Conservation (phyloP, 208 protist species). For the Tritrichomonas foetus region DNA sequence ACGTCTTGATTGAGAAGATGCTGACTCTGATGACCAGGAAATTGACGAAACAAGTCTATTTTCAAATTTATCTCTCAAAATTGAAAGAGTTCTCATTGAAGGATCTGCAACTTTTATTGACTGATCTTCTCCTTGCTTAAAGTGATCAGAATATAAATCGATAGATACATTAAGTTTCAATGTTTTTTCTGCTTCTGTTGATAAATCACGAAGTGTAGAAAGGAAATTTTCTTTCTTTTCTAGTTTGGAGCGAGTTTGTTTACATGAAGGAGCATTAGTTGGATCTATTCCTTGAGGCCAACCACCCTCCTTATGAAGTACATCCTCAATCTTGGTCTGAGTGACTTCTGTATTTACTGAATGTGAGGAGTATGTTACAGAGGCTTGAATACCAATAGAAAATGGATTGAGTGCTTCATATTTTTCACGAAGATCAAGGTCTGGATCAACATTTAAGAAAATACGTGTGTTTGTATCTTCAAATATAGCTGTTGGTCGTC, state of each 20-base stretch:
- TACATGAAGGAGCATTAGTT: neutral
- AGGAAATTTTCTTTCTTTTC: neutral
- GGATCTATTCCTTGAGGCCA: constrained; percentile 27
- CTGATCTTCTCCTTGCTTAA: neutral
- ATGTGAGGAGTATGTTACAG: neutral
- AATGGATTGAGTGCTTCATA: constrained; percentile 23
- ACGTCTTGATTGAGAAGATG: neutral
- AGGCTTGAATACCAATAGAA: neutral
- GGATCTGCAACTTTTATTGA: neutral
- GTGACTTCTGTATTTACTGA: constrained; percentile 31
- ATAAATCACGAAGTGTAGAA: neutral
- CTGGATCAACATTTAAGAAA: neutral
- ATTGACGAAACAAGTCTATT: neutral
- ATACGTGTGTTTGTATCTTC: too few species aligned
- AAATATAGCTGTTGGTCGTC: too few species aligned
- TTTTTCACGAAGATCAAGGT: constrained; percentile 1
- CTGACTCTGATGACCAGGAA: neutral
- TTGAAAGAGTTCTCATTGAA: neutral
- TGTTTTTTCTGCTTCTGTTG: neutral
- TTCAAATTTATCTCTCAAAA: neutral
- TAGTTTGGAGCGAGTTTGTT: neutral
- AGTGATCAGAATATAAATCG: constrained; percentile 1
- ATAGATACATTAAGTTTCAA: neutral
- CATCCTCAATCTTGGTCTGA: neutral
- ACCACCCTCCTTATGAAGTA: neutral